These are phyloP conservation scores for Amanita molliuscula DNA, from an alignment of 768 basidiomycete species.

Conservation along the genomic window DNA sequence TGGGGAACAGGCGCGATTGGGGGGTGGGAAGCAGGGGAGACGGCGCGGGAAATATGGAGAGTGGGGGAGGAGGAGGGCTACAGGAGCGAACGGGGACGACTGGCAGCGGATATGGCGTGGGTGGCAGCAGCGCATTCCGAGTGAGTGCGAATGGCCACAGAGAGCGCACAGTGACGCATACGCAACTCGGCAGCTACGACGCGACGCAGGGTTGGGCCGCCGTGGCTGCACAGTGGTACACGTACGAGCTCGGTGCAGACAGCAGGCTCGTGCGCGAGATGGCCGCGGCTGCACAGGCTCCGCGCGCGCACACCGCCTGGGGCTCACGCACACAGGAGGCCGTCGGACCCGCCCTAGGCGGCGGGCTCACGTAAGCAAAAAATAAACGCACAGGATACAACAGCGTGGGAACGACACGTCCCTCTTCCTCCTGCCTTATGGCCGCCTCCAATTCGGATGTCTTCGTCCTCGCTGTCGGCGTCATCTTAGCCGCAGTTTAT, in stretches of 20 bases:
- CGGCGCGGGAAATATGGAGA: conserved; percentile 43
- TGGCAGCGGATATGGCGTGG: conserved; percentile 51
- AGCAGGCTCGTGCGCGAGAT: conserved; percentile 37
- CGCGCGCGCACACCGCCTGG: conserved; percentile 40
- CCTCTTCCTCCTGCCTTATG: conserved; percentile 26
- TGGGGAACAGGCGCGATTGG: conserved; percentile 38
- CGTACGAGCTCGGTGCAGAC: conserved; percentile 44
- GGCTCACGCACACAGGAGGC: conserved; percentile 23
- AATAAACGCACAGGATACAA: neutral
- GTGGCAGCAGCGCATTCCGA: conserved; percentile 55
- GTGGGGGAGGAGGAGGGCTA: conserved; percentile 55
- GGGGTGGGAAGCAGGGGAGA: conserved; percentile 38
- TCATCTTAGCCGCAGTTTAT: conserved; percentile 67
- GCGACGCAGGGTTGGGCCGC: conserved; percentile 42
- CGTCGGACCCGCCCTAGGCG: conserved; percentile 23
- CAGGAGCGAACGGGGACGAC: conserved; percentile 51
- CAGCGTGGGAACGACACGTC: conserved; percentile 10
- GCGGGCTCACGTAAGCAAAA: neutral
- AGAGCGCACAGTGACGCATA: neutral
- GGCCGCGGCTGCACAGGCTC: conserved; percentile 20
- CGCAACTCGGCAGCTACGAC: conserved; percentile 22
- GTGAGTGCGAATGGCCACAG: conserved; percentile 24
- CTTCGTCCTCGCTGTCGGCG: conserved; percentile 60
- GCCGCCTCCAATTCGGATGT: conserved; percentile 62
- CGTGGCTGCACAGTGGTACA: conserved; percentile 42